Evolutionary conservation across 2,329 filamentous ascomycete genomes (phyloP).

Genomic region (Xylariaceae sp.): DNA sequence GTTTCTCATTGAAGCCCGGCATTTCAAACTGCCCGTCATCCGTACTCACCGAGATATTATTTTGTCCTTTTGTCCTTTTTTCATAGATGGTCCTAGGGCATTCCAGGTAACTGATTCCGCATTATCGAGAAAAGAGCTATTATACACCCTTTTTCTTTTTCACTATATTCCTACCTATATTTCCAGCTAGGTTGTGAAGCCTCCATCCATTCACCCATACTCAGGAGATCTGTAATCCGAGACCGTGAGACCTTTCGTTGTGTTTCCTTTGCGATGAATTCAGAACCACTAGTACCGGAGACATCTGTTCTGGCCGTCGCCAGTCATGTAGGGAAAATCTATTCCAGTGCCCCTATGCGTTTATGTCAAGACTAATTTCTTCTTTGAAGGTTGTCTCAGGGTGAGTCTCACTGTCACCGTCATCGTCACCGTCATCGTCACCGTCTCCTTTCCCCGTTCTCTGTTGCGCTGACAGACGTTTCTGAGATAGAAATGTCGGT

Average conservation of each 20-base stretch:
- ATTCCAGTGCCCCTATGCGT: constrained; percentile 18
- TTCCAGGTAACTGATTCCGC: background rate
- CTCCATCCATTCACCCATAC: no score
- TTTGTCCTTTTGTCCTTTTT: background rate
- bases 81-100: constrained; percentile 1
- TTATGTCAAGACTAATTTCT: constrained; percentile 29
- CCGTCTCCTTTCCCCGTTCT: constrained; percentile 13
- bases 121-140: background rate
- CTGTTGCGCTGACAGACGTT: constrained; percentile 20
- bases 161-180: background rate
- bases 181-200: no score
- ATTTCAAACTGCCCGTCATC: background rate
- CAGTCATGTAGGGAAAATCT: constrained; percentile 66
- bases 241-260: background rate
- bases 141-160: background rate
- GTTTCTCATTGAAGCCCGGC: background rate
- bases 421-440: constrained; percentile 11
- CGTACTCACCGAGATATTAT: background rate
- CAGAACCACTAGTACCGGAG: constrained; percentile 46
- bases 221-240: background rate
- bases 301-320: constrained; percentile 77
- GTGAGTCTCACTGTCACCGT: constrained; percentile 43
- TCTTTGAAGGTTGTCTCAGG: constrained; percentile 62
- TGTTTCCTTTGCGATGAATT: constrained; percentile 30
- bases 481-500: constrained; percentile 71